Conservation (phyloP, 2,329 filamentous ascomycete genomes). For the Aspergillus ochraceus region DNA sequence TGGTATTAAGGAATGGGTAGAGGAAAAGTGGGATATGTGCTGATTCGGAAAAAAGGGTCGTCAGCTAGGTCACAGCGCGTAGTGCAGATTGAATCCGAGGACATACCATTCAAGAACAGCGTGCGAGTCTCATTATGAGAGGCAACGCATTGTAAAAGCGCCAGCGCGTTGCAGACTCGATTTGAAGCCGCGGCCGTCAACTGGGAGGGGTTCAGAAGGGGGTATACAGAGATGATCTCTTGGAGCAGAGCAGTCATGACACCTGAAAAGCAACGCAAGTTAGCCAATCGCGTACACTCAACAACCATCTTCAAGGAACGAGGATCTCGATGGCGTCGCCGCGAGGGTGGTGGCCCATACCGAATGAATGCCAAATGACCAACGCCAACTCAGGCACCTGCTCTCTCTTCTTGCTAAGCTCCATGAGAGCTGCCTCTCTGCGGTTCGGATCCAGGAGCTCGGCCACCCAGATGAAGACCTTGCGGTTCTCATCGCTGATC, state of each 20-base stretch:
- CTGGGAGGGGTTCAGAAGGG: conserved; percentile 92
- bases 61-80: neutral
- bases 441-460: conserved; percentile 85
- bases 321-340: conserved; percentile 11
- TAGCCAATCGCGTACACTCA: conserved; percentile 16
- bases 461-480: conserved; percentile 90
- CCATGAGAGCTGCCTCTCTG: conserved; percentile 85
- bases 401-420: conserved; percentile 97
- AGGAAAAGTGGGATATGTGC: conserved; percentile 97
- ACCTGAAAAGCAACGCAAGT: conserved; percentile 53
- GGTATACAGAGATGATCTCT: conserved; percentile 99
- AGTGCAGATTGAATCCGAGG: neutral
- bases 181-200: conserved; percentile 97
- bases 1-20: conserved; percentile 98
- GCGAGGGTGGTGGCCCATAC: conserved; percentile 53
- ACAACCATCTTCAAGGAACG: conserved; percentile 5
- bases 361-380: conserved; percentile 98
- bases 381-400: conserved; percentile 95
- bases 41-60: conserved; percentile 39
- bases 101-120: conserved; percentile 83
- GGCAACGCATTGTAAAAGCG: conserved; percentile 92
- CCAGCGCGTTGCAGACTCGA: conserved; percentile 94
- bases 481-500: conserved; percentile 85
- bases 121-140: conserved; percentile 95
- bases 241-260: conserved; percentile 98